Evolutionary conservation across 441 rosid species (phyloP).

Genomic region (Breynia disticha): DNA sequence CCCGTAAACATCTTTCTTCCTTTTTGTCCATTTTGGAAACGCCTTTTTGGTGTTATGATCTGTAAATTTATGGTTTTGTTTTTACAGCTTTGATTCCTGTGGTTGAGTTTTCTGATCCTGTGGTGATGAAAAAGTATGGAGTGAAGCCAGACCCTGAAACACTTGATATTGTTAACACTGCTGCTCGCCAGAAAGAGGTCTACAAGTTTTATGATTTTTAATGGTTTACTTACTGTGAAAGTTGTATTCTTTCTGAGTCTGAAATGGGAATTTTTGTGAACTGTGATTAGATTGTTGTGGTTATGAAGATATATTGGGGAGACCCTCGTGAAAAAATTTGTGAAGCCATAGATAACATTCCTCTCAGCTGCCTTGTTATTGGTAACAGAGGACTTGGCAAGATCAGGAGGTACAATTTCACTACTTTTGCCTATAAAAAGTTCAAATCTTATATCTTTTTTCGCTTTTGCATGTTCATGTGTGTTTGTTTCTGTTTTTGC

Average conservation of each 20-base stretch:
- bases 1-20: conserved; percentile 37
- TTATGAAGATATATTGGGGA: conserved; percentile 82
- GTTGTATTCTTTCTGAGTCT: background rate
- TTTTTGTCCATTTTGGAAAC: no score
- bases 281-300: conserved; percentile 43
- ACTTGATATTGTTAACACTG: conserved; percentile 51
- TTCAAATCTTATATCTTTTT: background rate
- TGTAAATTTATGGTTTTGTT: background rate
- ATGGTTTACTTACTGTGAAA: background rate
- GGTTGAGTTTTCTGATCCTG: conserved; percentile 49
- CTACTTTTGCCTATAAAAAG: background rate
- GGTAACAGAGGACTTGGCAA: conserved; percentile 93
- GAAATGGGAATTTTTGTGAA: background rate
- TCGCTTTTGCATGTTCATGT: background rate
- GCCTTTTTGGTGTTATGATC: conserved; percentile 6
- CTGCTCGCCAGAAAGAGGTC: conserved; percentile 49
- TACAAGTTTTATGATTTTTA: background rate
- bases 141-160: conserved; percentile 66
- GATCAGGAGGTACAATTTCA: conserved; percentile 49
- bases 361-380: conserved; percentile 63
- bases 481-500: conserved; percentile 10
- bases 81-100: conserved; percentile 68
- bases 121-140: conserved; percentile 62
- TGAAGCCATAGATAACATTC: conserved; percentile 69
- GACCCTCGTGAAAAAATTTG: conserved; percentile 86